Conservation (phyloP, 23 red algal species). For the Cyanidioschyzon merolae region DNA sequence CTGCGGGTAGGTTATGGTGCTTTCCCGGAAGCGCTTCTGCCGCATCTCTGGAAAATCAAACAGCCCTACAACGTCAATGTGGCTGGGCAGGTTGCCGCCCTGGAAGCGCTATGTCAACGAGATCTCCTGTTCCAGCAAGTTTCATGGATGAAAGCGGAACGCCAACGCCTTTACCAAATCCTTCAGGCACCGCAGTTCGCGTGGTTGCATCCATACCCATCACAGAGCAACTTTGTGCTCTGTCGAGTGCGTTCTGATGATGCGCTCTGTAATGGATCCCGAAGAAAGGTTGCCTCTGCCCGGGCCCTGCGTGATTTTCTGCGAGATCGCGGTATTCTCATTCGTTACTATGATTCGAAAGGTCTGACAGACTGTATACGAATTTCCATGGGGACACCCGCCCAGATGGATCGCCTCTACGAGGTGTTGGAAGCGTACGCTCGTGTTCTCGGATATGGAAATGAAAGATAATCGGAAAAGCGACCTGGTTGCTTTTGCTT, state of each 20-base stretch:
- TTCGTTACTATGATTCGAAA: constrained; percentile 73
- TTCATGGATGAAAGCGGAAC: constrained; percentile 40
- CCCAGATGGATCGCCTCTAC: constrained; percentile 76
- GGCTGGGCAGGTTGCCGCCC: constrained; percentile 65
- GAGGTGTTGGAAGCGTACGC: constrained; percentile 35
- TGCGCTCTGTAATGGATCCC: not conserved
- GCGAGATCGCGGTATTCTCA: constrained; percentile 60
- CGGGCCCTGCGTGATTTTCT: constrained; percentile 40
- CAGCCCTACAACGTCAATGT: constrained; percentile 96
- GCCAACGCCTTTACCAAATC: constrained; percentile 45
- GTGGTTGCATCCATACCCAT: constrained; percentile 65
- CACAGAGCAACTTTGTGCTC: constrained; percentile 80
- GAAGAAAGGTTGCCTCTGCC: constrained; percentile 18
- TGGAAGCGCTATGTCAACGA: constrained; percentile 42
- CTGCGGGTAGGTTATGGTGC: constrained; percentile 89
- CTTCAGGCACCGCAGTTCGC: constrained; percentile 1
- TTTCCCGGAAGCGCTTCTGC: constrained; percentile 59
- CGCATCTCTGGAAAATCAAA: constrained; percentile 98
- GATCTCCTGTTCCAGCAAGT: constrained; percentile 56
- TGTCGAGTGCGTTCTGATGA: constrained; percentile 33
- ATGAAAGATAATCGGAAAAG: too few species aligned
- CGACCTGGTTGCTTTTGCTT: too few species aligned
- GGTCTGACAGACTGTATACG: constrained; percentile 76
- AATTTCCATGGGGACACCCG: constrained; percentile 84
- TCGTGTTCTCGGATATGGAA: not conserved